Evolutionary conservation across 129 eudicot species (phyloP).

Genomic region (Saussurea involucrata): DNA sequence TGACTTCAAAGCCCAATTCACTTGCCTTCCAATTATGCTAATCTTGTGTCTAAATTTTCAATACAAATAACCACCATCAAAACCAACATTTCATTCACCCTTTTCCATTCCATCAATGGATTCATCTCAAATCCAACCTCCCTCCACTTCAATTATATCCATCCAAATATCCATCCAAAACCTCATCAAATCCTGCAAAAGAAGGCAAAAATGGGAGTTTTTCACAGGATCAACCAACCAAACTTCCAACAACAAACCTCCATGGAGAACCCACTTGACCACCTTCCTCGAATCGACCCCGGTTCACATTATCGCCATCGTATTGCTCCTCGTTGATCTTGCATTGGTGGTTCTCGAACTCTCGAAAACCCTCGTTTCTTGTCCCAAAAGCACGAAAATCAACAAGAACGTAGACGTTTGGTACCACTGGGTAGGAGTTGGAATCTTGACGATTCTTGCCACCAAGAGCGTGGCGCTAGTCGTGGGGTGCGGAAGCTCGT

Average conservation of each 20-base stretch:
- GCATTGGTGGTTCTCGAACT: conserved; percentile 48
- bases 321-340: conserved; percentile 48
- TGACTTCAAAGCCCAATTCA: conserved; percentile 28
- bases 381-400: conserved; percentile 18
- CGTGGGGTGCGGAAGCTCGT: conserved; percentile 46
- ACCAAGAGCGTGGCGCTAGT: conserved; percentile 34
- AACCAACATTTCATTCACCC: neutral
- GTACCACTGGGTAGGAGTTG: conserved; percentile 62
- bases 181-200: conserved; percentile 42
- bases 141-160: conserved; percentile 10
- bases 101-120: conserved; percentile 26
- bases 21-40: conserved; percentile 29
- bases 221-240: conserved; percentile 27
- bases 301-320: conserved; percentile 28
- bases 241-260: conserved; percentile 15
- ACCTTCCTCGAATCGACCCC: conserved; percentile 47
- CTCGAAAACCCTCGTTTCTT: conserved; percentile 41
- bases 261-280: conserved; percentile 45
- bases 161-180: conserved; percentile 33
- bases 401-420: conserved; percentile 30
- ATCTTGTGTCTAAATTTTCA: neutral
- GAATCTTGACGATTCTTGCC: conserved; percentile 43
- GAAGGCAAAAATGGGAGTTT: conserved; percentile 42
- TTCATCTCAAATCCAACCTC: conserved; percentile 19
- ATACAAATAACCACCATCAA: conserved; percentile 19